Evolutionary conservation across 768 basidiomycete genomes (phyloP).

Genomic region (Suillus lakei): DNA sequence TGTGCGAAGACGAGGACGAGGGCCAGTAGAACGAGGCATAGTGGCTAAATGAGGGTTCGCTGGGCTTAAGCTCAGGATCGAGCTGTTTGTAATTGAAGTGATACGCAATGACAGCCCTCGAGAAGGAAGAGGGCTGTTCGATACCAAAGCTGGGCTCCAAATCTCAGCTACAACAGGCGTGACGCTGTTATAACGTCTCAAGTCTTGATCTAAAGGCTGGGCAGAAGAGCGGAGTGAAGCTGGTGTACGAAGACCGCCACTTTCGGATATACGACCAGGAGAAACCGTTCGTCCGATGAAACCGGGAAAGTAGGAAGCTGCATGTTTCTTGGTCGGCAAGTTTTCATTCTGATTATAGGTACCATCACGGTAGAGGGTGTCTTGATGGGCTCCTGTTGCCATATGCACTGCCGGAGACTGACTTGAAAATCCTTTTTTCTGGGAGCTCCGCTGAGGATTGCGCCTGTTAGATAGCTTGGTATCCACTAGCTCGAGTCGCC

Average conservation of each 20-base stretch:
- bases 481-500: slow-evolving; percentile 3
- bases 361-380: neutral
- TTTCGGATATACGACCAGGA: neutral
- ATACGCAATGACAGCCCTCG: neutral
- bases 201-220: slow-evolving; percentile 1
- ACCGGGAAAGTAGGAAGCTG: neutral
- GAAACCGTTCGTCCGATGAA: neutral
- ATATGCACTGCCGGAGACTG: neutral
- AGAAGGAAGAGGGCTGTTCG: neutral
- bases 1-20: neutral
- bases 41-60: neutral
- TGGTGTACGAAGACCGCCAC: neutral
- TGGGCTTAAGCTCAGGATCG: neutral
- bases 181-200: neutral
- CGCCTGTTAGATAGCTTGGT: neutral
- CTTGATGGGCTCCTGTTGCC: neutral
- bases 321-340: neutral
- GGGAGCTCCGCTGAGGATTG: neutral
- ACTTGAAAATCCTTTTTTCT: neutral
- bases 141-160: neutral
- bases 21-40: neutral
- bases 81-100: neutral
- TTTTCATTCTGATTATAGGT: neutral
- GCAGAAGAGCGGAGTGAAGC: neutral
- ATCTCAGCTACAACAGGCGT: neutral